Evolutionary conservation across 2,329 filamentous ascomycete genomes (phyloP).

Genomic region (Corniculantispora saksenae): DNA sequence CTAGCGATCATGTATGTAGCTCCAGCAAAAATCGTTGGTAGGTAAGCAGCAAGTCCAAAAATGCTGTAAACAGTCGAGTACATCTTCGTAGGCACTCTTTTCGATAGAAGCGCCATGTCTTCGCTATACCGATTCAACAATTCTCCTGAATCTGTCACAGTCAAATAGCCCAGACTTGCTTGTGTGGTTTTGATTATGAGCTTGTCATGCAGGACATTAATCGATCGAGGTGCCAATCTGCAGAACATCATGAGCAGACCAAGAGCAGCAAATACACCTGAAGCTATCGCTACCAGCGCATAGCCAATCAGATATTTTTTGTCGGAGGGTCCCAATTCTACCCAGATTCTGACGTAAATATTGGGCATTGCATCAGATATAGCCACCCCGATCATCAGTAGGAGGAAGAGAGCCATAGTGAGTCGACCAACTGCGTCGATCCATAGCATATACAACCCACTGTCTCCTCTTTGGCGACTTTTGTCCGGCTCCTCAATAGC

Average conservation of each 20-base stretch:
- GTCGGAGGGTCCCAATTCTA: not conserved
- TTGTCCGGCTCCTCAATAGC: not conserved
- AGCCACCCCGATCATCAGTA: not conserved
- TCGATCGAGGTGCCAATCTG: not conserved
- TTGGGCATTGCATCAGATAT: not conserved
- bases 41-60: not conserved
- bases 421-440: not conserved
- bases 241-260: not conserved
- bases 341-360: not conserved
- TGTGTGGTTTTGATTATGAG: not conserved
- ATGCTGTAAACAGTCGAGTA: not conserved
- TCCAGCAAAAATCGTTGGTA: not conserved
- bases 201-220: not conserved
- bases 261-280: not conserved
- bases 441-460: not conserved
- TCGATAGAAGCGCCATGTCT: not conserved
- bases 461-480: not conserved
- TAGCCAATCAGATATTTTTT: not conserved
- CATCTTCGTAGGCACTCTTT: not conserved
- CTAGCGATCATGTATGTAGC: not conserved
- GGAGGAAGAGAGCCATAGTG: not conserved
- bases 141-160: not conserved
- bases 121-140: not conserved
- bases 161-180: not conserved
- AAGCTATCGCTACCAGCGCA: not conserved